phyloP scores from a whole-genome alignment of 1,139 yeast genomes.

The Diutina pseudorugosa region DNA sequence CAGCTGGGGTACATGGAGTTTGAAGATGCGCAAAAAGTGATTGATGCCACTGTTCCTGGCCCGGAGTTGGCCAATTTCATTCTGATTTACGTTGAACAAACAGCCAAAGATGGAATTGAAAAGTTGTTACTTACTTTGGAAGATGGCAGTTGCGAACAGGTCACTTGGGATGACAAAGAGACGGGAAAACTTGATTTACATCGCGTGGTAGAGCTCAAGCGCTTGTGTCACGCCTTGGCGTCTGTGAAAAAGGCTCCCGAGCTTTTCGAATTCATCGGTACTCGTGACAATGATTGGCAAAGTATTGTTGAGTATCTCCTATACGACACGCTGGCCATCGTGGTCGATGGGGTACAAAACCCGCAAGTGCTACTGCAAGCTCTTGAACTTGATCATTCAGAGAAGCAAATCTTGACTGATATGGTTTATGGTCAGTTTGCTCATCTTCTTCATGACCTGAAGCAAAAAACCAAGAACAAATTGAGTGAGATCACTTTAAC shows the following conservation, averaged over 20 bases:
- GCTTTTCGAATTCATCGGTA: background rate
- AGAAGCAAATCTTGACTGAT: background rate
- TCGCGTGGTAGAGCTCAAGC: background rate
- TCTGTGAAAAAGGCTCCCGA: background rate
- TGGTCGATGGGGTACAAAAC: background rate
- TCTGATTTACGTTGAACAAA: conserved; percentile 35
- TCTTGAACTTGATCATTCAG: background rate
- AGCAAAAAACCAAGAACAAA: background rate
- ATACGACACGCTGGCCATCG: background rate
- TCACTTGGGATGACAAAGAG: background rate
- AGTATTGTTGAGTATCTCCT: background rate
- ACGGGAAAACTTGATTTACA: background rate
- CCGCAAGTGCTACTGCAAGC: background rate
- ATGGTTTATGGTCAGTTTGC: background rate
- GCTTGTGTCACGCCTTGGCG: background rate
- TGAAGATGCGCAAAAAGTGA: conserved; percentile 33
- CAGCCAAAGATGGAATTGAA: background rate
- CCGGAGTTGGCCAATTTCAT: conserved; percentile 22
- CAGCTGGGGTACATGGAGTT: conserved; percentile 12
- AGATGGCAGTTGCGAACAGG: background rate
- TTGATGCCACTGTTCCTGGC: conserved; percentile 7
- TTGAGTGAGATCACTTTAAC: background rate
- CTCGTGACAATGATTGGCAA: background rate
- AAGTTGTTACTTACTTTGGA: background rate
- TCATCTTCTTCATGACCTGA: background rate